Base-by-base conservation (phyloP, 2,329 filamentous ascomycete genomes). In the Clonostachys rosea region DNA sequence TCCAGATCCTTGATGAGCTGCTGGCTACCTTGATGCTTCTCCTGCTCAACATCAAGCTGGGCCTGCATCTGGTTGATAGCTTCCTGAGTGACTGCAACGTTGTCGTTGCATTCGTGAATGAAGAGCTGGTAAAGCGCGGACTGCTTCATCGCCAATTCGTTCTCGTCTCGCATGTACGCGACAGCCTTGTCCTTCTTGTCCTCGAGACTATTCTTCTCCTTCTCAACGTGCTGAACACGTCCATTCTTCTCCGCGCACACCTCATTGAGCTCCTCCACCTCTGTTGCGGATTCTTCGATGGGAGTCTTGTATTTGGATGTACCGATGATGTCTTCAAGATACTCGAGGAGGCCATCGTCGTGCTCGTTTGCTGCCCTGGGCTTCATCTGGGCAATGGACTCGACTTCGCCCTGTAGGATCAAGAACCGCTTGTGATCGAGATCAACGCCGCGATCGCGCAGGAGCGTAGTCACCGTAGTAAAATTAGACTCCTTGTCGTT, bases 301-400 rank as follows among this genome's bases (percentile, higher is more conserved):
- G 94, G 92, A 0, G 87, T 81, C 70, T 99, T 99, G 73, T 99
- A 99, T 64, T 96, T 96, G 6, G 94, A 97, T 0, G 94, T 99
- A 52, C 95, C 94, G 57, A 99, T 97, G 51, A 99, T 99, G 60
- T 99, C 94, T 65, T 99, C 94, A 0, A 99, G 81, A 54, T 99
- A 99, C 65, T 99, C 94, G 16, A 99, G 76, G 5, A 99, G 79
- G 12, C 94, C 94, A 59, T 99, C 94, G 51, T 99, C 94, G 60
- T 97, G 92, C 64, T 99, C 94, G 57, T 89, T 92, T 40, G 80
- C 85, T 5, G 95, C 94, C 66, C 99, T 99, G 16, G 95, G 79
- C 68, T 99, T 99, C 94, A 99, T 99, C 68, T 97, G 94, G 7
- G 94, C 92, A 62, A 99, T 99, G 0, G 92, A 96, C 66, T 99